phyloP scores from a whole-genome alignment of 768 basidiomycete genomes.

The Hortiboletus flavorubellus region DNA sequence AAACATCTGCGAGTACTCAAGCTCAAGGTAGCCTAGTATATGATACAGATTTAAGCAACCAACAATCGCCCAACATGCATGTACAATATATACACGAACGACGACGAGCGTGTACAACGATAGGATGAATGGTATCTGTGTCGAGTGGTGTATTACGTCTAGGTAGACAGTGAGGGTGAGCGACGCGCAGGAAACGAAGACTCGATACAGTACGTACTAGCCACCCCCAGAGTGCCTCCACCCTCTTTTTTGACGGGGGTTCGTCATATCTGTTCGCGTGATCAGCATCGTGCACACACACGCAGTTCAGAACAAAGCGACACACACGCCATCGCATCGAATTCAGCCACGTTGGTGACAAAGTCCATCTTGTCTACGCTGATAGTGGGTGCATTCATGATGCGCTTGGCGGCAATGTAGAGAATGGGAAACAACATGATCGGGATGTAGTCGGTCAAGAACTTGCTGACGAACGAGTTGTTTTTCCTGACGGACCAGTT shows the following conservation, averaged over 20 bases:
- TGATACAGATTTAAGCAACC: neutral
- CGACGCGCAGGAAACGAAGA: neutral
- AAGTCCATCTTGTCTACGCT: conserved; percentile 28
- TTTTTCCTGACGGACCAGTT: conserved; percentile 24
- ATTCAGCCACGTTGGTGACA: conserved; percentile 21
- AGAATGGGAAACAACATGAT: conserved; percentile 45
- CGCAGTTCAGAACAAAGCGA: neutral
- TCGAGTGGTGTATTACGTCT: conserved; percentile 9
- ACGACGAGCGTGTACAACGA: neutral
- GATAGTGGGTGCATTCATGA: conserved; percentile 8
- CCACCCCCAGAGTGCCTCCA: conserved; percentile 30
- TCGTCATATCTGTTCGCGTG: conserved; percentile 23
- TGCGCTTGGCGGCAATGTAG: conserved; percentile 32
- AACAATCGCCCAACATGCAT: no score
- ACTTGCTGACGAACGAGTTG: conserved; percentile 24
- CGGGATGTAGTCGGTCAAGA: conserved; percentile 43
- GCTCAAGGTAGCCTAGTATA: no score
- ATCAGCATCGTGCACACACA: neutral
- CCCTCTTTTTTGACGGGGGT: conserved; percentile 23
- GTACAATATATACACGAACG: neutral
- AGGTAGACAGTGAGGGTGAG: neutral
- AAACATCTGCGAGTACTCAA: no score
- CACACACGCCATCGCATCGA: conserved; percentile 27
- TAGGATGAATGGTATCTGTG: neutral
- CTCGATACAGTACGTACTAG: conserved; percentile 13